Percentiles rank a stretch among this genome's conserved stretches.
Conservation (phyloP, 768 basidiomycete species). For the Nevesoporus exiguus region DNA sequence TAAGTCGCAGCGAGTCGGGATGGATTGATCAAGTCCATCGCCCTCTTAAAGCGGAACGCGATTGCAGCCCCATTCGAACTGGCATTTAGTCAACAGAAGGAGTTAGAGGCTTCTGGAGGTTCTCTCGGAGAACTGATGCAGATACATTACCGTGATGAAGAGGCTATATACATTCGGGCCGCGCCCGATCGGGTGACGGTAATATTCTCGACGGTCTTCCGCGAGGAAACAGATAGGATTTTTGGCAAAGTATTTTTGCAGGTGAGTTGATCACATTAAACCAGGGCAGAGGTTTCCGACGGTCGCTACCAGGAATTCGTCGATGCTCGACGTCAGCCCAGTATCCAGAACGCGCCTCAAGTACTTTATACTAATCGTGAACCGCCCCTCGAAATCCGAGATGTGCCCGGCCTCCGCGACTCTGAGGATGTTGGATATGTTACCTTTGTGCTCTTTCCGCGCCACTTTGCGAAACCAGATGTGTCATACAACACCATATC, state of each 20-base stretch:
- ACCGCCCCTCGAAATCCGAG: conserved; percentile 93
- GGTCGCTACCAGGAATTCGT: conserved; percentile 80
- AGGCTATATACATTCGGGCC: conserved; percentile 94
- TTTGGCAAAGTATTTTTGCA: conserved; percentile 98
- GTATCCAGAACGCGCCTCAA: conserved; percentile 95
- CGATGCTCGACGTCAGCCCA: conserved; percentile 90
- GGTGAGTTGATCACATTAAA: conserved; percentile 41
- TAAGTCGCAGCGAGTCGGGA: conserved; percentile 64
- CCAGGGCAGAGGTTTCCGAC: background rate
- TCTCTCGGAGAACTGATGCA: conserved; percentile 83
- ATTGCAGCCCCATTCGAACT: conserved; percentile 92
- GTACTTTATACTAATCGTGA: conserved; percentile 93
- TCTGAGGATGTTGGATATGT: conserved; percentile 94
- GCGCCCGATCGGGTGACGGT: conserved; percentile 95
- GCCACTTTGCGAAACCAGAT: conserved; percentile 77
- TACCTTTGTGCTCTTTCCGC: conserved; percentile 96
- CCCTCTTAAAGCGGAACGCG: conserved; percentile 89
- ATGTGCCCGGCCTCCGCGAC: conserved; percentile 74
- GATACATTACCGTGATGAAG: conserved; percentile 93
- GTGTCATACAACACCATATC: conserved; percentile 80
- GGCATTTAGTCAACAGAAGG: conserved; percentile 80
- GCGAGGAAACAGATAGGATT: conserved; percentile 95
- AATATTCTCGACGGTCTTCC: conserved; percentile 95
- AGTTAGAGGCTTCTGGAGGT: conserved; percentile 69
- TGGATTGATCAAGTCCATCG: conserved; percentile 73